phyloP scores from a whole-genome alignment of 1,284 basidiomycete species.

The Ustilago hordei region DNA sequence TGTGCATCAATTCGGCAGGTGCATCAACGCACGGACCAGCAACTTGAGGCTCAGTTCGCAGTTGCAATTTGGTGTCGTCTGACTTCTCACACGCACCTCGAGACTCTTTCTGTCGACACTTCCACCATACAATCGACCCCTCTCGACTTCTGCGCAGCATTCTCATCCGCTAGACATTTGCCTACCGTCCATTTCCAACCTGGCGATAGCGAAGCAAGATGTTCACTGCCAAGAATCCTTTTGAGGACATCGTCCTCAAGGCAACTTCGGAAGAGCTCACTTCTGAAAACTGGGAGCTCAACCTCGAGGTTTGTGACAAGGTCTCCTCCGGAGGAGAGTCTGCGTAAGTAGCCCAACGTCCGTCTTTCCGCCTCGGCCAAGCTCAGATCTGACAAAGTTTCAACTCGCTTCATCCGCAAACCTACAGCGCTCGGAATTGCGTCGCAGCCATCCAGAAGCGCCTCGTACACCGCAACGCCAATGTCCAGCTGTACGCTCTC shows the following conservation, averaged over 20 bases:
- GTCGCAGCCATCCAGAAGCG: conserved; percentile 88
- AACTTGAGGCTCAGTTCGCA: not conserved
- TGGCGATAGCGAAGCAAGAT: conserved; percentile 33
- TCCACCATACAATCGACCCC: not conserved
- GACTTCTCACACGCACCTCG: not conserved
- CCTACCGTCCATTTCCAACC: not conserved
- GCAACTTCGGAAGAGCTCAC: conserved; percentile 95
- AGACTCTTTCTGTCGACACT: not conserved
- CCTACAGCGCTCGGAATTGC: conserved; percentile 82
- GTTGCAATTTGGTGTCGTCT: not conserved
- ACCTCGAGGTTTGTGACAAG: conserved; percentile 95
- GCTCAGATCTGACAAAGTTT: not conserved
- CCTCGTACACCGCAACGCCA: conserved; percentile 90
- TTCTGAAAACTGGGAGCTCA: conserved; percentile 94
- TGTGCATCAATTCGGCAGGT: conserved; percentile 2
- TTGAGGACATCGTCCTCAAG: conserved; percentile 93
- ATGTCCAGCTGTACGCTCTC: conserved; percentile 95
- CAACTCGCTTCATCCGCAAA: conserved; percentile 7
- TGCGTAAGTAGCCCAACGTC: conserved; percentile 37
- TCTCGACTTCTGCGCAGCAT: not conserved
- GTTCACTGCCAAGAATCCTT: conserved; percentile 76
- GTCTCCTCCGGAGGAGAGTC: conserved; percentile 83
- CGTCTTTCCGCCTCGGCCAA: not conserved
- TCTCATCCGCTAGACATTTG: not conserved
- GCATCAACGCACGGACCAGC: conserved; percentile 23